Evolutionary conservation across 805 yeast species (phyloP), one percentile per base, ranked within the genome.

Genomic region (Candida piceae): DNA sequence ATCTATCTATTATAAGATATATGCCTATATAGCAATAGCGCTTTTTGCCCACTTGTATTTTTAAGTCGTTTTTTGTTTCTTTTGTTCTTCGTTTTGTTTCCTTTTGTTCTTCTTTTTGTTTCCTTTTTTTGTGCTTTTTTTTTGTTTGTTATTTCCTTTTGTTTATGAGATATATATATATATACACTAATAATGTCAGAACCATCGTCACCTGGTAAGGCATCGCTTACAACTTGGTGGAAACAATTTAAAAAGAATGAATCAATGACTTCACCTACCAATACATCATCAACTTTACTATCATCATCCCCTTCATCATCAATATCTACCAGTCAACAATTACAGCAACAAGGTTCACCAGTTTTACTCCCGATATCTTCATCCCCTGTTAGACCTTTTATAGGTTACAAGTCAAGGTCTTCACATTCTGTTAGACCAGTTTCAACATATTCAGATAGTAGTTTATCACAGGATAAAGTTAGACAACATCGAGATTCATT

Each of bases 401-500:
- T 74, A 25, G 67, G 72, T 34, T 74, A 69, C 45, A 72, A 73
- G 49, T 65, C 76, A 15, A 56, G 76, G 25, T 72, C 77, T 16
- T 63, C 76, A 12, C 72, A 70, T 47, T 63, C 72, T 7, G 66
- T 55, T 28, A 41, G 57, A 30, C 69, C 59, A 46, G 59, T 35
- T 40, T 58, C 54, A 38, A 49, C 47, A 8, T 53, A 48, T 30
- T 30, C 60, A 47, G 48, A 68, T 46, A 49, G 32, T 38, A 40
- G 24, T 37, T 7, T 15, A 13, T 40, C 22, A 49, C 53, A 52
- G 16, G 62, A 55, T 35, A 53, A 52, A 29, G 34, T 60, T 15
- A 58, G 72, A 41, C 73, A 67, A 40, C 76, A 71, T 41, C 57
- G 79, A 9, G 79, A 74, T 48, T 62, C 71, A 3, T 74, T 72